Evolutionary conservation across 2,329 filamentous ascomycete genomes (phyloP), one percentile per base, ranked within the genome.

Genomic region (Epichloe coenophiala): DNA sequence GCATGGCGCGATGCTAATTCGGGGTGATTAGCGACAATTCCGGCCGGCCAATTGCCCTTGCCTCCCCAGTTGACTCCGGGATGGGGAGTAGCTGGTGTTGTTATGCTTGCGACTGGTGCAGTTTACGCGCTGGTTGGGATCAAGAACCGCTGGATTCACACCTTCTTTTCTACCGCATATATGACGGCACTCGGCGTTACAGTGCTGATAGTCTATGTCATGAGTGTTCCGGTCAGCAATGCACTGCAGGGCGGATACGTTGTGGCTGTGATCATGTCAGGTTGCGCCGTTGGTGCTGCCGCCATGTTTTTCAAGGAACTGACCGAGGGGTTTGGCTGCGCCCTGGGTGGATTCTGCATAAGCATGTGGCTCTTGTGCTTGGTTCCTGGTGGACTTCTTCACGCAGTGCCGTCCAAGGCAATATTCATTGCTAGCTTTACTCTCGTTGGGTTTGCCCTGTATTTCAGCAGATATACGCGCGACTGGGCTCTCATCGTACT

Each of bases 311-410:
- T 96, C 68, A 78, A 81, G 51, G 89, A 96, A 59, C 73, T 95
- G 43, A 89, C 88, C 0, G 84, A 89, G 51, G 75, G 78, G 6
- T 70, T 95, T n/a, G 88, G 86, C 2, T 95, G 88, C 61, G 71
- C 91, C n/a, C 72, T 95, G 0, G 89, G 88, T 27, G 89, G 89
- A 1, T 95, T 93, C 64, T 88, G 83, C 56, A 63, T 93, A 7
- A 81, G 83, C 62, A 95, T 95, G 89, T 97, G 91, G 91, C 73
- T 97, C 48, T 73, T 96, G 44, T 83, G 83, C 23, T 68, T 96
- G 42, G 83, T 81, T 51, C 74, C 81, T 0, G 90, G 88, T 6
- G 89, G 90, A 1, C 71, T 95, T 36, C 72, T 96, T 40, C 71
- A 72, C 4, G 73, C 75, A 2, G 74, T 74, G 1, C 71, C 73